Evolutionary conservation across 495 filamentous ascomycete species (phyloP), one percentile per base, ranked within the genome.

Genomic region (Darksidea phi): DNA sequence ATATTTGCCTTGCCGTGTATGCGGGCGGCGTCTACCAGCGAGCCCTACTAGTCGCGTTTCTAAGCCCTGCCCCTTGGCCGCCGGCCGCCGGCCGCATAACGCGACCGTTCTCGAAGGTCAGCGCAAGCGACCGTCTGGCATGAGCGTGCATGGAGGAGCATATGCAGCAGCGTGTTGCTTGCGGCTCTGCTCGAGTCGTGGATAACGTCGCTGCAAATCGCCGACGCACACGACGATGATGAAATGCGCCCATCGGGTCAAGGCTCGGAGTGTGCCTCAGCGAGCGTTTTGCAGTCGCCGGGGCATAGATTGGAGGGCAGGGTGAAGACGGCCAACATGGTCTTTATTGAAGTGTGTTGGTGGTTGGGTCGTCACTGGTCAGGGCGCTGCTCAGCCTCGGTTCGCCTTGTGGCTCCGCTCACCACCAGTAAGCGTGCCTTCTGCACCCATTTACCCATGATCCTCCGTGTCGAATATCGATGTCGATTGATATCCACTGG

Each of bases 401-500:
- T 41, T 42, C 59, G 59, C 59, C 12, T 20, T 55, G 28, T 43
- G 52, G 59, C 59, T 56, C 42, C 28, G 51, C 49, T 34, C 46
- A 51, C 34, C 48, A 18, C 34, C 48, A 18, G 57, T 47, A 53
- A 37, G 42, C 18, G 51, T 54, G 51, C 34, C 11, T 17, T 28
- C 42, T 25, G 13, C 52, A 28, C 49, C 59, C 51, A 42, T 62
- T 62, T 62, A 62, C 28, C 51, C 61, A 57, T 54, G 4, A 64
- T 49, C 8, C 28, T 53, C 55, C 34, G 48, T 23, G 54, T 21
- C 48, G 18, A 61, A 59, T 50, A 67, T 49, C 59, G 34, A 98
- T 99, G 94, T 97, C 94, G 61, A 91, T 99, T 76, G 90, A 96
- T 67, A 86, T 99, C 69, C 88, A 95, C 78, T 99, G 94, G 94